These are phyloP conservation scores for Pyrrhoderma noxium DNA, from an alignment of 1,284 basidiomycete species.

Conservation along the genomic window DNA sequence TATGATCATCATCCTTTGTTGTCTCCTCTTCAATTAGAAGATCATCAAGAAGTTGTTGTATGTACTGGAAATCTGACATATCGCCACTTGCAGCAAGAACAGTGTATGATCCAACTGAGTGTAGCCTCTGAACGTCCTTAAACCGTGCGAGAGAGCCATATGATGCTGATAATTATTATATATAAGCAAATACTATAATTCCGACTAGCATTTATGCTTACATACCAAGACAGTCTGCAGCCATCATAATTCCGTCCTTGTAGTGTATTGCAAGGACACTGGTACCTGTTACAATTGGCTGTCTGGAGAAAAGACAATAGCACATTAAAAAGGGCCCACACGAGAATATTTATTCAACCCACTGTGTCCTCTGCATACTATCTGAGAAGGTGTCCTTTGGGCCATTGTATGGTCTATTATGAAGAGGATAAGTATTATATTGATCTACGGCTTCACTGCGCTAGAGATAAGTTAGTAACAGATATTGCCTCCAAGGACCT, in stretches of 20 bases:
- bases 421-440: slow-evolving; percentile 68
- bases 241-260: slow-evolving; percentile 97
- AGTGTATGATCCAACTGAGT: slow-evolving; percentile 77
- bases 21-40: slow-evolving; percentile 76
- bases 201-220: slow-evolving; percentile 18
- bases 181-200: not conserved
- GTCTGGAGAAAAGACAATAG: slow-evolving; percentile 37
- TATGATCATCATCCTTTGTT: slow-evolving; percentile 76
- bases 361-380: slow-evolving; percentile 74
- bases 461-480: slow-evolving; percentile 30
- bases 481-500: not conserved
- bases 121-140: slow-evolving; percentile 89
- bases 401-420: slow-evolving; percentile 46
- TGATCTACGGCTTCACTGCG: slow-evolving; percentile 66
- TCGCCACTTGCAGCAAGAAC: slow-evolving; percentile 92
- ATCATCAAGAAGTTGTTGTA: slow-evolving; percentile 73
- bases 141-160: slow-evolving; percentile 97
- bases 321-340: not conserved
- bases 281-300: slow-evolving; percentile 95
- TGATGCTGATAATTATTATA: slow-evolving; percentile 55
- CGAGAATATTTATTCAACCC: slow-evolving; percentile 23
- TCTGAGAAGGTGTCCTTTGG: slow-evolving; percentile 52
- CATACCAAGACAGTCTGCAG: slow-evolving; percentile 93
- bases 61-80: slow-evolving; percentile 96
- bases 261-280: slow-evolving; percentile 91